Conservation (phyloP, 2,329 filamentous ascomycete genomes). For the Metarhizium anisopliae region DNA sequence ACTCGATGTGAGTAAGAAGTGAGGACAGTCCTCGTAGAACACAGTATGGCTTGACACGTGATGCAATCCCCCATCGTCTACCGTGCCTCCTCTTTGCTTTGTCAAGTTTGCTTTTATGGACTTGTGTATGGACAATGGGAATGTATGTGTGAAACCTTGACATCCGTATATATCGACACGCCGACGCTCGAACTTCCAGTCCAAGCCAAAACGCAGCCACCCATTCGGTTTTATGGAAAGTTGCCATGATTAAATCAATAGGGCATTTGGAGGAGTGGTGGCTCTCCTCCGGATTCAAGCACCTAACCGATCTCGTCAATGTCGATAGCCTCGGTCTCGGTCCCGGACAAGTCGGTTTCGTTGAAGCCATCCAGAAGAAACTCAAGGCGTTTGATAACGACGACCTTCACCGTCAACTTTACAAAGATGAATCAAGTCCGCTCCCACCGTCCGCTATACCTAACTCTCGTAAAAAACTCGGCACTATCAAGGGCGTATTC, state of each 20-base stretch:
- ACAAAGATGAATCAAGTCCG: neutral
- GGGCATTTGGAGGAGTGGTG: constrained; percentile 26
- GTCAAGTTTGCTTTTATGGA: neutral
- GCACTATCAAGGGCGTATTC: constrained; percentile 19
- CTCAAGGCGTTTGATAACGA: constrained; percentile 23
- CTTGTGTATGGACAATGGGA: neutral
- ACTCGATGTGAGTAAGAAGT: neutral
- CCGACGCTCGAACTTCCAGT: neutral
- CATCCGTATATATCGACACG: neutral
- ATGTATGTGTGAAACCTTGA: neutral
- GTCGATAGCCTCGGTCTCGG: constrained; percentile 8
- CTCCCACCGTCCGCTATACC: neutral
- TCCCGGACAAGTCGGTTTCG: constrained; percentile 23
- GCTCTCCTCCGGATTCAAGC: constrained; percentile 17
- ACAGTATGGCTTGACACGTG: neutral
- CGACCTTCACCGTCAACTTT: constrained; percentile 6
- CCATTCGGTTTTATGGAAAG: neutral
- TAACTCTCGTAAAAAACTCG: constrained; percentile 20
- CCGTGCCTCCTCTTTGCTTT: neutral
- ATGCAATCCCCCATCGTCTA: neutral
- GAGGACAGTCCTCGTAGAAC: neutral
- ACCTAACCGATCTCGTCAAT: constrained; percentile 18
- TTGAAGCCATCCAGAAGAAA: constrained; percentile 19
- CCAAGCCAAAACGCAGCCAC: neutral
- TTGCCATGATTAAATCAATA: constrained; percentile 18